Base-by-base conservation (phyloP, 2,329 filamentous ascomycete genomes). In the Arachnomyces sp. region DNA sequence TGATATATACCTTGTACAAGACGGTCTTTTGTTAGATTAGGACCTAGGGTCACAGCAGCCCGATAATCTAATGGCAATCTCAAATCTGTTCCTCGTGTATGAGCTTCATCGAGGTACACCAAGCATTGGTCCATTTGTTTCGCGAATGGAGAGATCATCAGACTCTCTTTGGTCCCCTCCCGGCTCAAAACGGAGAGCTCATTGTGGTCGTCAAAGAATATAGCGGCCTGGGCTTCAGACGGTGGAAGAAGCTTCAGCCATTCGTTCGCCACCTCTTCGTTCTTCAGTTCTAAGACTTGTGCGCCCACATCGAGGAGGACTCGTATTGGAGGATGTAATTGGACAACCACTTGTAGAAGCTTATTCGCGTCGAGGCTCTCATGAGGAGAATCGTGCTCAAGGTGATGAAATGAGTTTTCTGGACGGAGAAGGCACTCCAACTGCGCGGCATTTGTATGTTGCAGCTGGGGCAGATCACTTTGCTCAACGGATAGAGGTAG, bases 241-340 rank as follows among this genome's bases (percentile, higher is more conserved):
- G 36, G 16, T 2, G 36, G 6, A 14, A 39, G 40, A 5, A 45
- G 15, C 12, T 29, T 13, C 1, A 82, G 55, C 77, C 77, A 82
- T 2, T 47, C 43, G 7, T 48, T 45, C 0, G 75, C 72, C 2
- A 82, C 64, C 3, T 70, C 56, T 0, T 60, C 5, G 40, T 82
- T 82, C 14, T 61, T 63, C 0, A 79, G 56, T 20, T 84, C 79
- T 0, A 84, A 55, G 3, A 84, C 71, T 34, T 79, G 74, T 0
- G 81, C 79, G 0, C 81, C 81, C 0, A 81, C 79, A 40, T 84
- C 80, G 0, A 84, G 61, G 1, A 85, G 70, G 0, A 84, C 79
- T 0, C 70, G 65, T 0, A 73, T 62, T 0, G 58, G 54, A 0
- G 63, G 58, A 0, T 60, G 33, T 31, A 73, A 56, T 0, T 36